Percentiles rank a stretch among this genome's conserved stretches.
These are phyloP conservation scores for Suillus lakei DNA, from an alignment of 768 basidiomycete species.

Conservation along the genomic window DNA sequence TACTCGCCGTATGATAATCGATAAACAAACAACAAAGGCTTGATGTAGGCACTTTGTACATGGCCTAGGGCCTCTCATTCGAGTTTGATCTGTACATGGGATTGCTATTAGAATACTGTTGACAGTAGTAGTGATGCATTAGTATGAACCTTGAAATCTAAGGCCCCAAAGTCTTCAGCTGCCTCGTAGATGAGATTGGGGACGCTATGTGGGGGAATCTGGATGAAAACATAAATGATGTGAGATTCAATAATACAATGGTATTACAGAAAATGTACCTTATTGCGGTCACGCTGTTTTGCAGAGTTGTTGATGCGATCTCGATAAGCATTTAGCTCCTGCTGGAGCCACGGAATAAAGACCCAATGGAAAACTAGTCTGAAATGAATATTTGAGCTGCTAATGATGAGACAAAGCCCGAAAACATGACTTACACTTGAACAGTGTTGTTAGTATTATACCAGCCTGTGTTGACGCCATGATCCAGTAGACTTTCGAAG, in stretches of 20 bases:
- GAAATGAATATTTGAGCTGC: slow-evolving; percentile 12
- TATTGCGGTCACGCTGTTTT: slow-evolving; percentile 9
- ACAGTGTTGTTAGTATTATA: slow-evolving; percentile 36
- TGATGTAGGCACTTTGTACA: slow-evolving; percentile 33
- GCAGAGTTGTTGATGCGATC: slow-evolving; percentile 4
- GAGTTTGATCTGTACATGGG: slow-evolving; percentile 23
- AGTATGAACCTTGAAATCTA: slow-evolving; percentile 40
- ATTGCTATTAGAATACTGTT: neutral
- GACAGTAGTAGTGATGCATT: neutral
- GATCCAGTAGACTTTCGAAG: slow-evolving; percentile 40
- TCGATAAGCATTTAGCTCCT: slow-evolving; percentile 7
- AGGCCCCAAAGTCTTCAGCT: slow-evolving; percentile 30
- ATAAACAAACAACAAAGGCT: slow-evolving; percentile 15
- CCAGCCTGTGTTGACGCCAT: slow-evolving; percentile 32
- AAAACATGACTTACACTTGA: slow-evolving; percentile 24
- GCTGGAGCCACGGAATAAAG: slow-evolving; percentile 19
- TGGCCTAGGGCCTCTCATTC: slow-evolving; percentile 19
- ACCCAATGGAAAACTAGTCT: slow-evolving; percentile 44
- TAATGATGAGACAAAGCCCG: slow-evolving; percentile 16
- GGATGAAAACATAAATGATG: slow-evolving; percentile 2
- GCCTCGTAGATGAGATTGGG: slow-evolving; percentile 38
- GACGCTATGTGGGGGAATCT: slow-evolving; percentile 41
- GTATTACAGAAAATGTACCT: slow-evolving; percentile 21
- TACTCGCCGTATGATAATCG: neutral
- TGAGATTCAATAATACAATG: neutral